A percentile compares a stretch with the other conserved stretches of the same genome.
phyloP scores from a whole-genome alignment of 768 basidiomycete species.

The Russula foetens region DNA sequence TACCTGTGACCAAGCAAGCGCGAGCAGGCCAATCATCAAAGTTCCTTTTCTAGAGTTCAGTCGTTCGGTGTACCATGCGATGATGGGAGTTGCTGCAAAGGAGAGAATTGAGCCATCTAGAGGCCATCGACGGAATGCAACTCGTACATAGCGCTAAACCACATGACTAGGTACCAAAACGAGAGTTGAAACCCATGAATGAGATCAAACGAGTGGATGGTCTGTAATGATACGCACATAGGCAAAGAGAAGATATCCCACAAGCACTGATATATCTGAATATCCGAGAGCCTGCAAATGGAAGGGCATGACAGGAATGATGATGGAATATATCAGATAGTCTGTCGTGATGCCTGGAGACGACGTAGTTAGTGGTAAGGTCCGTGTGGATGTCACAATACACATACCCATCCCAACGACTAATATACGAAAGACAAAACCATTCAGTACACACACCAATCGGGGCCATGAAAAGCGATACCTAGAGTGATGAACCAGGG shows the following conservation, averaged over 20 bases:
- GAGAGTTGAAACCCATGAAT: neutral
- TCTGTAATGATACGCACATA: constrained; percentile 31
- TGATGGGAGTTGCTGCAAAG: constrained; percentile 28
- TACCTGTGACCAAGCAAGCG: constrained; percentile 30
- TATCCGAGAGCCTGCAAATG: constrained; percentile 31
- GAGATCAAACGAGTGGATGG: neutral
- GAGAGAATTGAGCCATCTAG: neutral
- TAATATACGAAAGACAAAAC: constrained; percentile 1
- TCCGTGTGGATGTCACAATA: constrained; percentile 20
- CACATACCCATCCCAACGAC: constrained; percentile 38
- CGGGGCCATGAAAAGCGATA: neutral
- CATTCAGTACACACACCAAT: neutral
- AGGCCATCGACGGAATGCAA: neutral
- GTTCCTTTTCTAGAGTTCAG: constrained; percentile 28
- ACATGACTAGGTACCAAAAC: constrained; percentile 22
- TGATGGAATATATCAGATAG: constrained; percentile 31
- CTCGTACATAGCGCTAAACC: constrained; percentile 27
- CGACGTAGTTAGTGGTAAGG: constrained; percentile 2
- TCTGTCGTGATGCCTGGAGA: constrained; percentile 29
- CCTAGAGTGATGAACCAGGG: constrained; percentile 46
- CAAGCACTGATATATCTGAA: constrained; percentile 26
- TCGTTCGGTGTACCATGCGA: constrained; percentile 31
- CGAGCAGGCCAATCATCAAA: constrained; percentile 27
- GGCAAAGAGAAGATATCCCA: constrained; percentile 35
- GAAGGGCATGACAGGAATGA: constrained; percentile 35